Evolutionary conservation across 768 basidiomycete species (phyloP).

Genomic region (Ramaria rubella): DNA sequence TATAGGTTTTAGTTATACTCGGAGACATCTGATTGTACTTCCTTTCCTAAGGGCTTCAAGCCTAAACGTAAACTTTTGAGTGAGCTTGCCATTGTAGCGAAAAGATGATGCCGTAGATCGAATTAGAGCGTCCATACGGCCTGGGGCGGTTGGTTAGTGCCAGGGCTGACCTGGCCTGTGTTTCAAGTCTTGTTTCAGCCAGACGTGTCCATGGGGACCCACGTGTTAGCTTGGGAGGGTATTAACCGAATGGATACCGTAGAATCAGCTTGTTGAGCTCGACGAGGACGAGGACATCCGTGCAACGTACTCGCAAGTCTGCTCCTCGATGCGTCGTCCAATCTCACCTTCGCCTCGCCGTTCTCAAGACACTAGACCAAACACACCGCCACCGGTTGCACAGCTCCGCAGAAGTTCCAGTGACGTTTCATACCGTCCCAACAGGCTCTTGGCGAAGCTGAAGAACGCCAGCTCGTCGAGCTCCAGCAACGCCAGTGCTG

Average conservation of each 20-base stretch:
- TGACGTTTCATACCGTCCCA: constrained; percentile 3
- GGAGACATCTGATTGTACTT: too few relatives aligned
- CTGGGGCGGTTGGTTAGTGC: too few relatives aligned
- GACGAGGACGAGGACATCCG: too few relatives aligned
- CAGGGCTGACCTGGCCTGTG: background rate
- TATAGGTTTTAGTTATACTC: too few relatives aligned
- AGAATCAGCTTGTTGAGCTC: too few relatives aligned
- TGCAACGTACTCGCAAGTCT: background rate
- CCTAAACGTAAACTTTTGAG: too few relatives aligned
- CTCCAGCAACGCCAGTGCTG: background rate
- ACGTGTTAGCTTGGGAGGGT: background rate
- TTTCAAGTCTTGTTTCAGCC: background rate
- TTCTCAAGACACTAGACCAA: background rate
- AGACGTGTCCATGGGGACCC: background rate
- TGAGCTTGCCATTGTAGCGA: too few relatives aligned
- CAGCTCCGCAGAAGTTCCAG: constrained; percentile 9
- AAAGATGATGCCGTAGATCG: too few relatives aligned
- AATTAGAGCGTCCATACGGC: too few relatives aligned
- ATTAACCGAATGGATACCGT: too few relatives aligned
- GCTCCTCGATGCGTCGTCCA: constrained; percentile 2
- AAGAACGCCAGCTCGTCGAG: background rate
- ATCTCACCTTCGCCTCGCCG: background rate
- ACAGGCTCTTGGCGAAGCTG: constrained; percentile 2
- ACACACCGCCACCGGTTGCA: background rate
- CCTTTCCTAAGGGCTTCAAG: too few relatives aligned